Percentiles rank a stretch among this genome's conserved stretches.
These are phyloP conservation scores for Phytophthora aleatoria DNA, from an alignment of 352 stramenopile genomes.

Conservation along the genomic window DNA sequence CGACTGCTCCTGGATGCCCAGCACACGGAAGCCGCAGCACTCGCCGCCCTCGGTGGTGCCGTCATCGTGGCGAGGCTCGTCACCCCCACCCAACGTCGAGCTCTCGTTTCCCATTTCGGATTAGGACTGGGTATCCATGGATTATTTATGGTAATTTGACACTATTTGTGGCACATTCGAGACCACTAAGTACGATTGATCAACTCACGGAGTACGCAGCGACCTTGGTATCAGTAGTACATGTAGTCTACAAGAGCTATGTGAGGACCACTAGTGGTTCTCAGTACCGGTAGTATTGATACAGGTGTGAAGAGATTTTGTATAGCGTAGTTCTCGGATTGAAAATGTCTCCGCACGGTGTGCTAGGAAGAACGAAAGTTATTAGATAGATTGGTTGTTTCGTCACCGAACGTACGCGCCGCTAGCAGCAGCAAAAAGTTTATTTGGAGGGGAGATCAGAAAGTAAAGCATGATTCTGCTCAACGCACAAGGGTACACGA, in stretches of 20 bases:
- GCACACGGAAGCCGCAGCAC: slow-evolving; percentile 92
- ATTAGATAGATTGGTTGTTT: slow-evolving; percentile 76
- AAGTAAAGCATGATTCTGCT: slow-evolving; percentile 84
- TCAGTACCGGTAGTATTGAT: no score
- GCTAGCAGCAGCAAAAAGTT: slow-evolving; percentile 1
- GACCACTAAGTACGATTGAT: slow-evolving; percentile 21
- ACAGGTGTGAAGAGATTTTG: background rate
- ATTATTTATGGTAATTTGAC: no score
- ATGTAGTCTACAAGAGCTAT: no score
- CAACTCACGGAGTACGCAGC: background rate
- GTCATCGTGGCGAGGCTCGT: slow-evolving; percentile 19
- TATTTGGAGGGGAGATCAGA: slow-evolving; percentile 46
- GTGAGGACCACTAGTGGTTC: no score
- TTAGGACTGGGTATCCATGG: background rate
- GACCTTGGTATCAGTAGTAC: no score
- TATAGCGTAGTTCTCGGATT: slow-evolving; percentile 56
- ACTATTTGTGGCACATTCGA: no score
- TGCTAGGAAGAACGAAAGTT: slow-evolving; percentile 91
- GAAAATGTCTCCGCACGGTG: slow-evolving; percentile 60
- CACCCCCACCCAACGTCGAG: slow-evolving; percentile 32
- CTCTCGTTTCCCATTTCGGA: slow-evolving; percentile 56
- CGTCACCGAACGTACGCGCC: slow-evolving; percentile 61
- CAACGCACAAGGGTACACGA: slow-evolving; percentile 56
- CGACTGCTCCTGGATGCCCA: slow-evolving; percentile 96
- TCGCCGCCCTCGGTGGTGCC: slow-evolving; percentile 61